Base-by-base conservation (phyloP, 2,329 filamentous ascomycete genomes). In the Bisporella sp. region DNA sequence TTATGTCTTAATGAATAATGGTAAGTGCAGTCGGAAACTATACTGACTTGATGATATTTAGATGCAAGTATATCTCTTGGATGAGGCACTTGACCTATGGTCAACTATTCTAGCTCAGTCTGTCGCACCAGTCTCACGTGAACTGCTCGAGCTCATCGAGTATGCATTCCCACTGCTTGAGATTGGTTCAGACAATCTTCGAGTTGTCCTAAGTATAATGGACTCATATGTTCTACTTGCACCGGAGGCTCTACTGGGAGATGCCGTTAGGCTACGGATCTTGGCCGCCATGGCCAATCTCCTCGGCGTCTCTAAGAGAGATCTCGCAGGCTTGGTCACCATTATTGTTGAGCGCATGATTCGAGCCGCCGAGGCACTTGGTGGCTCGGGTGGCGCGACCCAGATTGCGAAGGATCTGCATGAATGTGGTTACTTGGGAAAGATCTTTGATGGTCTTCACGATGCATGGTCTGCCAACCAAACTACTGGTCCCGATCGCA, bases 1-100 rank as follows among this genome's bases (percentile, higher is more conserved):
- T 37, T n/a, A 37, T 8, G 8, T n/a, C 35, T 37, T n/a, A 37
- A 9, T n/a, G 8, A 37, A 37, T 21, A 21, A 21, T 21, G 21
- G 21, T 37, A 37, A 37, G 35, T 37, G 35, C 35, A 21, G 21
- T 3, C 21, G 21, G 21, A 21, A 21, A 21, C 21, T 21, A 21
- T 21, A 21, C 21, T 21, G 21, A 21, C 21, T 21, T 37, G 4
- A 37, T n/a, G n/a, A 37, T n/a, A 8, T 37, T 8, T n/a, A 37
- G 39, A 75, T 87, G 41, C 82, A 88, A 58, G 71, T 91, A 2
- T 93, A 95, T 62, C 79, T 99, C 8, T 81, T 96, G 9, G 93
- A 97, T 54, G 93, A 99, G 65, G 88, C 89, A 0, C 73, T 97
- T 11, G 91, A 96, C 50, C 78, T 99, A 3, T 97, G 92, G 92